phyloP scores from a whole-genome alignment of 1,284 basidiomycete genomes.

The Rhodotorula sp. region DNA sequence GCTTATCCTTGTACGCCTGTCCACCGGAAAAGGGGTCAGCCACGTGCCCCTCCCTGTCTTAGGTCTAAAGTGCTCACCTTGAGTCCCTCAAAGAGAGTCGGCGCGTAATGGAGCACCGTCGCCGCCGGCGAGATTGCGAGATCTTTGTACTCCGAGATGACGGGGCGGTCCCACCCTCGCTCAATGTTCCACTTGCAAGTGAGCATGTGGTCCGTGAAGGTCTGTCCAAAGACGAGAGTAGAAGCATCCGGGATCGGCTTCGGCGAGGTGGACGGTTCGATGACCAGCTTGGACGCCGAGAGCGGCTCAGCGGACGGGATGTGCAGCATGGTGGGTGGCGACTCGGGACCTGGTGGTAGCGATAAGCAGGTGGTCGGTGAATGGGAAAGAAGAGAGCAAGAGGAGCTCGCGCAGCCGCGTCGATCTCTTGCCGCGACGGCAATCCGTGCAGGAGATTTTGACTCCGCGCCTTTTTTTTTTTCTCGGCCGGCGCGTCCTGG shows the following conservation, averaged over 20 bases:
- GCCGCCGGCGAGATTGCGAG: conserved; percentile 75
- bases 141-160: conserved; percentile 78
- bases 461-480: too few relatives aligned
- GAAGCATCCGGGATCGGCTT: conserved; percentile 47
- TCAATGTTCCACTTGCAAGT: conserved; percentile 71
- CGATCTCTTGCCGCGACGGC: too few relatives aligned
- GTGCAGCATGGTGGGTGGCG: background rate
- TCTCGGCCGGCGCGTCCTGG: too few relatives aligned
- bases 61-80: conserved; percentile 53
- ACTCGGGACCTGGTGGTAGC: background rate
- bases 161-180: conserved; percentile 77
- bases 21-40: background rate
- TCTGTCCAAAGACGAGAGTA: conserved; percentile 56
- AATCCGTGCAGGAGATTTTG: too few relatives aligned
- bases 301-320: conserved; percentile 1
- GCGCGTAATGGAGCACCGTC: conserved; percentile 90
- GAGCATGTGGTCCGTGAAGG: conserved; percentile 88
- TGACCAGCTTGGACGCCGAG: conserved; percentile 1
- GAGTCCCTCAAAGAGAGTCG: conserved; percentile 87
- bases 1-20: conserved; percentile 72
- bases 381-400: background rate
- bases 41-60: too few relatives aligned
- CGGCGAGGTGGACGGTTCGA: conserved; percentile 2
- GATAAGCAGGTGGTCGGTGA: background rate
- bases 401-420: background rate